Evolutionary conservation across 1,284 basidiomycete genomes (phyloP), one percentile per base, ranked within the genome.

Genomic region (Ustilago hordei): DNA sequence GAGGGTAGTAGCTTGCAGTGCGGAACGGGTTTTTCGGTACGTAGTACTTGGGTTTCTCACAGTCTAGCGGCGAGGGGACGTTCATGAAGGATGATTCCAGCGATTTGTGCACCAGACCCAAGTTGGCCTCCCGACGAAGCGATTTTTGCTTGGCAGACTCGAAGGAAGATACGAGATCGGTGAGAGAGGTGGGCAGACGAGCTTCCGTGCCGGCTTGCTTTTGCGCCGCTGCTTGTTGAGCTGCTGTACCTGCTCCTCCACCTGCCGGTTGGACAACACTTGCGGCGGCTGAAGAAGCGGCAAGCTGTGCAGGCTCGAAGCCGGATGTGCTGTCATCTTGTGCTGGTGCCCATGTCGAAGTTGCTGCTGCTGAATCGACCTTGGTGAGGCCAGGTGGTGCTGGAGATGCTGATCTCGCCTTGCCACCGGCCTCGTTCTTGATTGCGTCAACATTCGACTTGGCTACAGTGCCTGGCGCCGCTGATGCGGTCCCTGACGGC

Each of bases 1-100:
- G 97, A 47, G 97, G 95, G 87, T 99, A 99, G 87, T 97, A 98
- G 23, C 91, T 88, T n/a, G 96, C 93, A 34, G 96, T 95, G 79
- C 90, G 91, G 88, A 92, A 94, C 8, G 95, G 94, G 86, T 96
- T 96, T 81, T 93, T 91, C 17, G 97, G 95, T 35, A 95, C 92
- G 86, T 99, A 99, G 88, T 99, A 98, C 84, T 95, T 94, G 47
- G 78, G 82, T 59, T 78, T 75, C 53, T 82, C 75, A 57, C 64
- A 95, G 85, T 99, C 97, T 70, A 93, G 90, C 28, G 96, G 94
- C 84, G 95, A 93, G 7, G 97, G 97, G 67, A 94, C 91, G 82
- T 91, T 93, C 52, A 92, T 90, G 84, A 93, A 94, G 61, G 95
- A 93, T 31, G 93, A 91, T 84, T 99, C 95, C 60, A 99, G 90